Percentiles rank a stretch among this genome's conserved stretches.
These are phyloP conservation scores for Fusarium luffae DNA, from an alignment of 2,329 filamentous ascomycete species.

Conservation along the genomic window DNA sequence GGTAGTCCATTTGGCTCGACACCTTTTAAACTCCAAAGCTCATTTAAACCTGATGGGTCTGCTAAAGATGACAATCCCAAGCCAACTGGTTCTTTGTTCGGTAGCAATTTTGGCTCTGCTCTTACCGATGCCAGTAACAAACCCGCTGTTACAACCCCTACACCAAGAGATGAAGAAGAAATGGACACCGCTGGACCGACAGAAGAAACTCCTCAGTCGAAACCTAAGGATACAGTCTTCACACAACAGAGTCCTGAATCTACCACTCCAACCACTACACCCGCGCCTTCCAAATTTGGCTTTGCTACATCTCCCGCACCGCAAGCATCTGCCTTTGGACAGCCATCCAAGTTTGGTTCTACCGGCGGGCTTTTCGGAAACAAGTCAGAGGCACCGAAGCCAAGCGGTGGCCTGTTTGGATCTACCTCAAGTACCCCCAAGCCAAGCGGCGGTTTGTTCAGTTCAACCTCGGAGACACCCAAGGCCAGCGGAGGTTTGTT, in stretches of 20 bases:
- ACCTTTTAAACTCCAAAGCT: constrained; percentile 74
- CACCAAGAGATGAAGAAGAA: constrained; percentile 63
- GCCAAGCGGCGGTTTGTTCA: constrained; percentile 32
- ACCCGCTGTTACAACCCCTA: constrained; percentile 48
- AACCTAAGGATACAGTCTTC: constrained; percentile 49
- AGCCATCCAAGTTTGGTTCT: constrained; percentile 46
- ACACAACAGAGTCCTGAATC: constrained; percentile 48
- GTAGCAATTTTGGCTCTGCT: constrained; percentile 68
- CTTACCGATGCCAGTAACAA: constrained; percentile 61
- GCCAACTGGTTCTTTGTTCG: constrained; percentile 65
- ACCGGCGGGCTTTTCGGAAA: constrained; percentile 46
- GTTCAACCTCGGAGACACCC: constrained; percentile 44
- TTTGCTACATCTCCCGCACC: constrained; percentile 52
- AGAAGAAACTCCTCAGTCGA: constrained; percentile 52
- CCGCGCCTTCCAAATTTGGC: constrained; percentile 60
- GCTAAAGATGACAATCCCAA: constrained; percentile 69
- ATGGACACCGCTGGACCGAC: constrained; percentile 58
- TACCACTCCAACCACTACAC: constrained; percentile 64
- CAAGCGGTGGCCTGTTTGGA: constrained; percentile 44
- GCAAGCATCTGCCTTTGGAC: constrained; percentile 50
- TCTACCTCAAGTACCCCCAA: constrained; percentile 35
- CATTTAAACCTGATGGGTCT: constrained; percentile 72
- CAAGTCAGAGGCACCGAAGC: constrained; percentile 43
- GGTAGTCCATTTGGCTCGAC: constrained; percentile 59
- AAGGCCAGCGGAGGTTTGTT: constrained; percentile 43